These are phyloP conservation scores for Penicillium sp. DNA, from an alignment of 2,329 filamentous ascomycete genomes.

Conservation along the genomic window DNA sequence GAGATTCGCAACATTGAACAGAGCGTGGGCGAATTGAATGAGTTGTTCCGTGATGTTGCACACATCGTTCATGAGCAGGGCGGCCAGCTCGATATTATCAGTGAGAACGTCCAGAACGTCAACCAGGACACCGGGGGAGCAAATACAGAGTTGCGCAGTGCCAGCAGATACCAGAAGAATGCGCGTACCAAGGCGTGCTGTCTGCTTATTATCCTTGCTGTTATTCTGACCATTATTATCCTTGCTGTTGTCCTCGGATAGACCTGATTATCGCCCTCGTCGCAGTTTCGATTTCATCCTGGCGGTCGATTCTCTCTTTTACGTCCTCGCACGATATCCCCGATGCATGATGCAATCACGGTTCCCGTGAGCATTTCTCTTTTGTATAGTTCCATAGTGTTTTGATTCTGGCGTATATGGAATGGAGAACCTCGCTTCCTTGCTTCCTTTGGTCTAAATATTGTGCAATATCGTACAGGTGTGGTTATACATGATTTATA, in stretches of 20 bases:
- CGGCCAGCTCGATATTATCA: slow-evolving; percentile 78
- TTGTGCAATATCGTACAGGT: slow-evolving; percentile 33
- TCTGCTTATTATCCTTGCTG: slow-evolving; percentile 76
- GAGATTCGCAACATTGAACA: slow-evolving; percentile 98
- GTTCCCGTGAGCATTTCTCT: slow-evolving; percentile 6
- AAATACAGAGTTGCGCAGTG: slow-evolving; percentile 77
- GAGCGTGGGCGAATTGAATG: slow-evolving; percentile 89
- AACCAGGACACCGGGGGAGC: slow-evolving; percentile 77
- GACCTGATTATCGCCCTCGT: slow-evolving; percentile 18
- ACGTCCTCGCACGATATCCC: slow-evolving; percentile 34
- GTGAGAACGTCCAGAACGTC: slow-evolving; percentile 79
- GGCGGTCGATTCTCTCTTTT: slow-evolving; percentile 10
- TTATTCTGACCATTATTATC: slow-evolving; percentile 85
- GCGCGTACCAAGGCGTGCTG: slow-evolving; percentile 93
- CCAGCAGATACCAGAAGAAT: slow-evolving; percentile 89
- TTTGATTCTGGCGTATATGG: slow-evolving; percentile 17
- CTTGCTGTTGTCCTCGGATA: slow-evolving; percentile 77
- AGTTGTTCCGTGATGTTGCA: slow-evolving; percentile 95
- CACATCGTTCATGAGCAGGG: slow-evolving; percentile 96
- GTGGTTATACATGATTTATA: slow-evolving; percentile 35
- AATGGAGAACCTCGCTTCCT: slow-evolving; percentile 26
- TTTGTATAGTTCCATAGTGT: slow-evolving; percentile 8
- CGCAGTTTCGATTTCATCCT: slow-evolving; percentile 7
- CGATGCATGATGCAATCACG: slow-evolving; percentile 21
- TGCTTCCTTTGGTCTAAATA: slow-evolving; percentile 17